Percentiles rank a stretch among this genome's conserved stretches.
Evolutionary conservation across 352 stramenopile genomes (phyloP).

Genomic region (Blastocystis sp.): DNA sequence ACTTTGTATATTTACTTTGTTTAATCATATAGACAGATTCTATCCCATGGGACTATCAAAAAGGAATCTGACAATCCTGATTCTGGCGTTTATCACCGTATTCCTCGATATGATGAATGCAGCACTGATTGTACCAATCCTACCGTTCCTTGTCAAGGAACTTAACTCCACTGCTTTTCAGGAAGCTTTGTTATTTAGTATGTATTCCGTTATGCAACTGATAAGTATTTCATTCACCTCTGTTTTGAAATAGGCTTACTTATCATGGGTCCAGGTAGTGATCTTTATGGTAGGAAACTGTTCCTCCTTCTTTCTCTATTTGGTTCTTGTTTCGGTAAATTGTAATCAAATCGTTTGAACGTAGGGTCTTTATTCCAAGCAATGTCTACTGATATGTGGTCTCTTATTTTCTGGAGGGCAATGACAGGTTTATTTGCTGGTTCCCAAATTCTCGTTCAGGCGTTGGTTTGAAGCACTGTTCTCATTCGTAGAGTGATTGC

Average conservation of each 20-base stretch:
- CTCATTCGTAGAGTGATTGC: not conserved
- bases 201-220: slow-evolving; percentile 47
- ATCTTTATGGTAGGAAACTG: slow-evolving; percentile 46
- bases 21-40: no score
- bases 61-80: not conserved
- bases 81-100: slow-evolving; percentile 8
- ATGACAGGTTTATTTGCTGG: slow-evolving; percentile 56
- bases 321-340: slow-evolving; percentile 39
- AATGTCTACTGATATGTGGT: not conserved
- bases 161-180: slow-evolving; percentile 26
- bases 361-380: slow-evolving; percentile 45
- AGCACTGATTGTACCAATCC: slow-evolving; percentile 38
- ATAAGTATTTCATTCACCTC: not conserved
- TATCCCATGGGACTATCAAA: not conserved
- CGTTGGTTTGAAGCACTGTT: not conserved
- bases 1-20: no score
- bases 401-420: slow-evolving; percentile 21
- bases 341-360: not conserved
- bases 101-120: slow-evolving; percentile 44
- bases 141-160: slow-evolving; percentile 31
- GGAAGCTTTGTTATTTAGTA: slow-evolving; percentile 34
- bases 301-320: slow-evolving; percentile 49
- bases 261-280: slow-evolving; percentile 45
- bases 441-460: slow-evolving; percentile 25
- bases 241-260: slow-evolving; percentile 36